phyloP scores from a whole-genome alignment of 805 yeast species.

The Saccharomyces jurei region DNA sequence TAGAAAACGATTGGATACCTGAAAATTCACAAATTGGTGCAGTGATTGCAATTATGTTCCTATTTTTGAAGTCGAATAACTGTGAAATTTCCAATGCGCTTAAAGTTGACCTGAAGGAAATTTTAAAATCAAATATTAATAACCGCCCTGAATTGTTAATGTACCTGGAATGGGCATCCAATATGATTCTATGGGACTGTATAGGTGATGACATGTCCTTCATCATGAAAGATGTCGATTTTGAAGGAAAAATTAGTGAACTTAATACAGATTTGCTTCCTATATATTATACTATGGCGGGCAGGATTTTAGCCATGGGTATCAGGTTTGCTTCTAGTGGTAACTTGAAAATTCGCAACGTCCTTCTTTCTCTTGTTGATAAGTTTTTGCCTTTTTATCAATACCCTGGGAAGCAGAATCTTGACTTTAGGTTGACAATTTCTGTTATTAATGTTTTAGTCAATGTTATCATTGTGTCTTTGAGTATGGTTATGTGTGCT shows the following conservation, averaged over 20 bases:
- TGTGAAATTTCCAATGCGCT: conserved; percentile 40
- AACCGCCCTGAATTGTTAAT: conserved; percentile 67
- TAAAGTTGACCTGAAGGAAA: conserved; percentile 50
- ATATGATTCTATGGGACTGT: conserved; percentile 64
- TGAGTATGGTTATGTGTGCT: conserved; percentile 78
- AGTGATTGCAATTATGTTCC: conserved; percentile 62
- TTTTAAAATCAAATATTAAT: conserved; percentile 25
- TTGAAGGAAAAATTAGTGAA: conserved; percentile 4
- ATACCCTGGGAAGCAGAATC: conserved; percentile 35
- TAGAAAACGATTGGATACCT: conserved; percentile 25
- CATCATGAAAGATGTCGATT: conserved; percentile 15
- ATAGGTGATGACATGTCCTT: conserved; percentile 37
- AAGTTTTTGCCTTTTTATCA: conserved; percentile 26
- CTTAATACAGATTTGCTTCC: conserved; percentile 57
- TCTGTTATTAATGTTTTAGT: conserved; percentile 46
- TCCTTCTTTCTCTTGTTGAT: conserved; percentile 27
- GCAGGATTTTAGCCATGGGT: conserved; percentile 67
- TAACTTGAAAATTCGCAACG: conserved; percentile 43
- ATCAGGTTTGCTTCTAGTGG: conserved; percentile 68
- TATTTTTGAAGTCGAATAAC: conserved; percentile 63
- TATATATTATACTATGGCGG: conserved; percentile 60
- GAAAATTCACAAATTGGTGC: conserved; percentile 54
- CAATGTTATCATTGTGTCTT: conserved; percentile 52
- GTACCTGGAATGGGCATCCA: conserved; percentile 53
- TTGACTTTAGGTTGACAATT: conserved; percentile 51